A percentile compares a stretch with the other conserved stretches of the same genome.
Conservation (phyloP, 202 grass and related monocot species). For the Schoenoplectus triqueter region DNA sequence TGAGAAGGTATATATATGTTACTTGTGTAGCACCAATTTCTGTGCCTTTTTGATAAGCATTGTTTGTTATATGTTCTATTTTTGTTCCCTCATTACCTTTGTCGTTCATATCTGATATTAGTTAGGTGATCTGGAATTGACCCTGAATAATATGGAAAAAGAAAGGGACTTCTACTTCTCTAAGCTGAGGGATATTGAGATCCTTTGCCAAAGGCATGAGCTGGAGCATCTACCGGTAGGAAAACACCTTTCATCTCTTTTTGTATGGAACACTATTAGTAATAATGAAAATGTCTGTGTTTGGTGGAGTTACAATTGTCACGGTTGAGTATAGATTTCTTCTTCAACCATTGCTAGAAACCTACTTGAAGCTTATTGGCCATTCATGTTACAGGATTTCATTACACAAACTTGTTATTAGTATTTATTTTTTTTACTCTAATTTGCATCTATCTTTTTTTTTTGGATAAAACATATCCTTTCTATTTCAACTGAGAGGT, state of each 20-base stretch:
- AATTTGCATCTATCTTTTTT: neutral
- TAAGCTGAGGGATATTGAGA: conserved; percentile 87
- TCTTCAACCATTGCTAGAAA: neutral
- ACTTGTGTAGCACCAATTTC: neutral
- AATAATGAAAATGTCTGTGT: neutral
- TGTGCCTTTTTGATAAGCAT: conserved; percentile 13
- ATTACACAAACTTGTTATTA: neutral
- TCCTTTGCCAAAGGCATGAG: conserved; percentile 74
- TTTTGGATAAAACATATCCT: neutral
- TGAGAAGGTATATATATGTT: conserved; percentile 54
- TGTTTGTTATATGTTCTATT: conserved; percentile 38
- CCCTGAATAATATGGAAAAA: conserved; percentile 61
- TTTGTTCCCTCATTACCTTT: neutral
- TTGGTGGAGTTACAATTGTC: neutral
- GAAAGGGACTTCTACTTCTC: conserved; percentile 94
- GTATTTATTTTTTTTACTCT: neutral
- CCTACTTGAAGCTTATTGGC: neutral
- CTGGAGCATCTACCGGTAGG: conserved; percentile 84
- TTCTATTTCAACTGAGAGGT: neutral
- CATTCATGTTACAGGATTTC: neutral
- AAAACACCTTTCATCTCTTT: conserved; percentile 1
- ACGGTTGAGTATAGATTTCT: neutral
- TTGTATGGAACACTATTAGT: neutral
- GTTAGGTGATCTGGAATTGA: conserved; percentile 65
- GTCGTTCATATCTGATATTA: conserved; percentile 32